Evolutionary conservation across 176 grass and related monocot species (phyloP), one percentile per base, ranked within the genome.

Genomic region (Carex kokanica): DNA sequence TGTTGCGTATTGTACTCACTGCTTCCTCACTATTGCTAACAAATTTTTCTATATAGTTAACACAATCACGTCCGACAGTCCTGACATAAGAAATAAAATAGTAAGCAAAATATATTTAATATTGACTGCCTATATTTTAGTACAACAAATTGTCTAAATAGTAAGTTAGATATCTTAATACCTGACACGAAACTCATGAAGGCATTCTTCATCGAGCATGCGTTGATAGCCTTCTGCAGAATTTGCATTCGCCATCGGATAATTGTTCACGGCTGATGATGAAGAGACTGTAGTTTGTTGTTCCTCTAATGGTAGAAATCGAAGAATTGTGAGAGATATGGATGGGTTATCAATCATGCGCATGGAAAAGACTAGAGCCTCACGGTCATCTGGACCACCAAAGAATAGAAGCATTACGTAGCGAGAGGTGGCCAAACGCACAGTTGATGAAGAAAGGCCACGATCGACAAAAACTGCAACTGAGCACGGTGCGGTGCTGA

Each of bases 351-450:
- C 90, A 36, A 91, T 85, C 88, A 91, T 92, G 73, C 95, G 63
- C 87, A 82, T 87, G 43, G 88, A 85, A 80, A 88, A 93, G 5
- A 92, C 90, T 5, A 97, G 92, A 34, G 90, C 95, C 88, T 98
- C 95, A 47, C 92, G 88, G 81, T 98, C 92, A 80, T 98, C 95
- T 25, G 95, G 81, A 11, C 95, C 95, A 36, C 95, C 95, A 87
- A 97, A 97, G 84, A 97, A 97, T 80, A 97, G 84, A 59, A 97
- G 83, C 57, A 82, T 89, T 0, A 93, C 68, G 36, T 64, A 67
- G 78, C 88, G 82, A 81, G 47, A 49, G 25, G 74, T 75, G 3
- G 81, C 74, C 87, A 80, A 78, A 43, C 78, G 86, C 54, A 74
- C 84, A 9, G 66, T 78, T 11, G 71, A 78, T 53, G 88, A 74